A percentile compares a stretch with the other conserved stretches of the same genome.
phyloP scores from a whole-genome alignment of 345 rosid genomes.

The Hevea brasiliensis region DNA sequence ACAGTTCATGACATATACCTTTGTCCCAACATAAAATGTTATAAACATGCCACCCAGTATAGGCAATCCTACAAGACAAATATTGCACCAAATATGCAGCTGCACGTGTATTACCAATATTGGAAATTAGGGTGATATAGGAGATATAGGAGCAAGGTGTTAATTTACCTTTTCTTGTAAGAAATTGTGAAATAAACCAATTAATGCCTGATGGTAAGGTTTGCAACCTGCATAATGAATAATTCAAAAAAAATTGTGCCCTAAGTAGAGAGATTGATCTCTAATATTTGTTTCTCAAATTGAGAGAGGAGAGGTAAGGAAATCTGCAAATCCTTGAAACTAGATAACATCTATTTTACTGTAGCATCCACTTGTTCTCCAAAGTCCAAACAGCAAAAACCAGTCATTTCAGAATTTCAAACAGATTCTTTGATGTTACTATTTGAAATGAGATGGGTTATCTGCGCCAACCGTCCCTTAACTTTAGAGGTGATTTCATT shows the following conservation, averaged over 20 bases:
- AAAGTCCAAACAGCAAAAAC: not conserved
- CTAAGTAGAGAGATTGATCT: slow-evolving; percentile 3
- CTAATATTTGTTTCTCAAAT: too few relatives aligned
- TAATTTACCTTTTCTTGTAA: slow-evolving; percentile 57
- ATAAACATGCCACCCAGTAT: slow-evolving; percentile 59
- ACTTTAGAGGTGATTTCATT: too few relatives aligned
- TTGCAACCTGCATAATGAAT: slow-evolving; percentile 63
- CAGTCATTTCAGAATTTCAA: not conserved
- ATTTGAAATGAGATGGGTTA: too few relatives aligned
- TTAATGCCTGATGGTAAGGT: slow-evolving; percentile 76
- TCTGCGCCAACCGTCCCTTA: not conserved
- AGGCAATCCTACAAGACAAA: slow-evolving; percentile 54
- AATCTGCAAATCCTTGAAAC: not conserved
- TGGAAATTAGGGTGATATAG: not conserved
- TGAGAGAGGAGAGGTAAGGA: not conserved
- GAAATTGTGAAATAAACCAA: slow-evolving; percentile 71
- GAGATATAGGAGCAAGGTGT: not conserved
- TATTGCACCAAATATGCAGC: not conserved
- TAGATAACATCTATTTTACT: not conserved
- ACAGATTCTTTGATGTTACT: not conserved
- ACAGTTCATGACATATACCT: slow-evolving; percentile 38
- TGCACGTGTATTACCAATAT: not conserved
- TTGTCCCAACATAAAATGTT: slow-evolving; percentile 71
- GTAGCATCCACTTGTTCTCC: not conserved
- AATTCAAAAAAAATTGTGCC: not conserved